Conservation (phyloP, 2,329 filamentous ascomycete species). For the Colletotrichum sp. region DNA sequence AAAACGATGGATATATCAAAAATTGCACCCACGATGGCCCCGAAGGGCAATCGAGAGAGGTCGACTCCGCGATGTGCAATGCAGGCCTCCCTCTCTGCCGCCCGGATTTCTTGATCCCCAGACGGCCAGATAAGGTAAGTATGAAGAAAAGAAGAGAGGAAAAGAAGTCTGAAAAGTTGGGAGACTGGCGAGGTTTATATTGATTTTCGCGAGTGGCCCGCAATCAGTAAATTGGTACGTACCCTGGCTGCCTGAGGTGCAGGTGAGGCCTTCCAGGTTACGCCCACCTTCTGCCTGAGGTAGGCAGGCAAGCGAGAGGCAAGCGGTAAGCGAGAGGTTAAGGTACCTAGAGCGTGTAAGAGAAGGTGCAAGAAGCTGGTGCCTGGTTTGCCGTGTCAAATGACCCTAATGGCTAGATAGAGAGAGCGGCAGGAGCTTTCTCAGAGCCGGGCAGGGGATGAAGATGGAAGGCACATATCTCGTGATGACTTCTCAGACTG, state of each 20-base stretch:
- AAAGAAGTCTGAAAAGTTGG: neutral
- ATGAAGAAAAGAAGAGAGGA: conserved; percentile 38
- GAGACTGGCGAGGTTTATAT: conserved; percentile 33
- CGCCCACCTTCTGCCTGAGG: neutral
- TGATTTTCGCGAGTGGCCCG: neutral
- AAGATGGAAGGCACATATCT: neutral
- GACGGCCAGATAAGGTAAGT: conserved; percentile 54
- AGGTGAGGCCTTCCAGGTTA: neutral
- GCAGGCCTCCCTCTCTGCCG: conserved; percentile 51
- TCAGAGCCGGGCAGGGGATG: neutral
- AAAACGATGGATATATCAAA: conserved; percentile 26
- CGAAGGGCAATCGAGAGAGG: conserved; percentile 22
- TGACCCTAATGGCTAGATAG: neutral
- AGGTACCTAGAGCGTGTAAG: too few species aligned
- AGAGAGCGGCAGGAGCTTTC: neutral
- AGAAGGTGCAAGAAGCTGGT: neutral
- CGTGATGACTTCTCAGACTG: neutral
- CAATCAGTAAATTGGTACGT: conserved; percentile 8
- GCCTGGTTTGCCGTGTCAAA: neutral
- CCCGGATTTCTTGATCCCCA: conserved; percentile 47
- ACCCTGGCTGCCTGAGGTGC: neutral
- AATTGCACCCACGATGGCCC: conserved; percentile 20
- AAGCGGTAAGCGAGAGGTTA: neutral
- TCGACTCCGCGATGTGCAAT: conserved; percentile 49
- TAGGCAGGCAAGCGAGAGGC: neutral